Conservation (phyloP, 225 moss, liverwort and hornwort genomes). For the Climacium dendroides region DNA sequence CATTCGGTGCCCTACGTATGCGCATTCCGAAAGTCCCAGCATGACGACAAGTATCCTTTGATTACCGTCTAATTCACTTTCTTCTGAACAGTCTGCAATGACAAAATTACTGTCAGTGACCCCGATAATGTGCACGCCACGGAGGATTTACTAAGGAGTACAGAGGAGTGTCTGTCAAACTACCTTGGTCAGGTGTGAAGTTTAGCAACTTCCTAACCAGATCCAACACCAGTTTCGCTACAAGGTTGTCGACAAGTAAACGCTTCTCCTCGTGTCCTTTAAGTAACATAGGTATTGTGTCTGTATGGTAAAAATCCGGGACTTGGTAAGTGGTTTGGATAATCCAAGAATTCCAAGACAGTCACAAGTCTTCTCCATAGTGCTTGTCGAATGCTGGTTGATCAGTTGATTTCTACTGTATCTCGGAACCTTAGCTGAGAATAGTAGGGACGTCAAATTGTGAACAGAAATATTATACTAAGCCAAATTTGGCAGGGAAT, state of each 20-base stretch:
- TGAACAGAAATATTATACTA: neutral
- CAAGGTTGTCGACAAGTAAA: conserved; percentile 3
- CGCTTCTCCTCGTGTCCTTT: conserved; percentile 18
- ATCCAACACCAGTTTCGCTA: conserved; percentile 19
- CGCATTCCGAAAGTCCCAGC: conserved; percentile 18
- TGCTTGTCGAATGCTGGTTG: neutral
- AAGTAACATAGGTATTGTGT: conserved; percentile 15
- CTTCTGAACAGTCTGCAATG: neutral
- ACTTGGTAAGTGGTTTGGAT: neutral
- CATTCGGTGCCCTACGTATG: conserved; percentile 30
- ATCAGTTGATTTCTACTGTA: neutral
- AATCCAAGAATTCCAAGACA: neutral
- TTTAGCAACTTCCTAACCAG: conserved; percentile 26
- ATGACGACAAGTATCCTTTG: conserved; percentile 11
- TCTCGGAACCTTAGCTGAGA: neutral
- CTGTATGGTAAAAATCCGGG: neutral
- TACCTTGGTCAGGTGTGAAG: conserved; percentile 19
- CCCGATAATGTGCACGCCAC: neutral
- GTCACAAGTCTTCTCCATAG: neutral
- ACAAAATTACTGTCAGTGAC: neutral
- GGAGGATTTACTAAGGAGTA: neutral
- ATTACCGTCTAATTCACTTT: neutral
- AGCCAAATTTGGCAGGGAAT: neutral
- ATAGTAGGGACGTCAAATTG: neutral
- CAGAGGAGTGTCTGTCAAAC: neutral